Base-by-base conservation (phyloP, 2,329 filamentous ascomycete species). In the Torrubiella hemipterigena region DNA sequence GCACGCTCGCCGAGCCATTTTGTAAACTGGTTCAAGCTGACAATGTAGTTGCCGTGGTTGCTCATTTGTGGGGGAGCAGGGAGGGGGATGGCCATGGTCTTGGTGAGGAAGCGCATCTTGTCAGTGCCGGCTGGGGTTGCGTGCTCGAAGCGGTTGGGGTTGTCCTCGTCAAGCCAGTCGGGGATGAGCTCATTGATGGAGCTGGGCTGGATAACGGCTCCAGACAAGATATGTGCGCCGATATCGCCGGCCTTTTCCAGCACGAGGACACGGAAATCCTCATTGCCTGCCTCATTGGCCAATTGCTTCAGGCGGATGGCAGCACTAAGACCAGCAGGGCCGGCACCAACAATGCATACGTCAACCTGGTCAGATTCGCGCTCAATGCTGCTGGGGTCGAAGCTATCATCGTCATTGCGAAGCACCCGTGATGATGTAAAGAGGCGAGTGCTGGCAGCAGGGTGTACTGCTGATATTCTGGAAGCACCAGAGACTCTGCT, bases 31-130 rank as follows among this genome's bases (percentile, higher is more conserved):
- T 93, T 96, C 48, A 98, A 61, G 50, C 84, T 93, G 49, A 98
- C 77, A 43, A 98, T 98, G 56, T 93, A 96, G 60, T 98, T 98
- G 43, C 91, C 91, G 48, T 93, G 74, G 54, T 98, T 98, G 64
- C 87, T 76, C 91, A 98, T 98, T 62, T 96, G 91, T 19, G 91
- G 91, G 27, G 91, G 91, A 10, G 79, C 76, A 2, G 89, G 91
- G 32, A 96, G 65, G 6, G 85, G 84, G 35, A 93, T 74, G 1
- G 86, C 65, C 38, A 66, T 65, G 32, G 67, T 81, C 61, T 87
- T 81, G 28, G 89, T 96, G 38, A 98, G 69, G 58, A 95, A 95
- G 44, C 84, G 79, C 89, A 98, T 94, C 58, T 77, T 79, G 49
- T 98, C 91, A 30, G 63, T 64, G 40, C 73, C 80, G 5, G 86